Evolutionary conservation across 306 rosid species (phyloP), one percentile per base, ranked within the genome.

Genomic region (Gillenia trifoliata): DNA sequence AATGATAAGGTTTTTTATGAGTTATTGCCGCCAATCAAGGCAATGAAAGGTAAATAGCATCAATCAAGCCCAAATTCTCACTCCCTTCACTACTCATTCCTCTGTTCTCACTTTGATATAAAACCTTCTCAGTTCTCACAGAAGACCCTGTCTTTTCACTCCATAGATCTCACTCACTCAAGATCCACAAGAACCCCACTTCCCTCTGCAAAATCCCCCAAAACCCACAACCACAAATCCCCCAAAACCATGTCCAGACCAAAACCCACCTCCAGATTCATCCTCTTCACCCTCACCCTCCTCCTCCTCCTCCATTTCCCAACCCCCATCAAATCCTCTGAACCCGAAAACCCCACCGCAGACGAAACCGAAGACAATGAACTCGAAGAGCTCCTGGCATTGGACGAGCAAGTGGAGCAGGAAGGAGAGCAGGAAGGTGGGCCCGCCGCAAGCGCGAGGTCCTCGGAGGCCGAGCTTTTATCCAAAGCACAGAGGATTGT

Each of bases 401-500:
- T 90, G 64, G 99, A 95, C 47, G 90, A 86, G 33, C 93, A 89
- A 78, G 88, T 36, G 1, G 76, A 80, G 29, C 52, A 80, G 38
- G 95, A 87, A 47, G 82, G 74, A 28, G 75, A 70, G 20, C 82
- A 79, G 71, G 80, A 77, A 1, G 80, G 50, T 13, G 50, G 83
- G 41, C 16, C 25, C 43, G 84, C 67, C 33, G 31, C 28, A 29
- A 69, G 89, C 33, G 31, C 28, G 25, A 69, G 89, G 64, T 80
- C 84, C 20, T 95, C 93, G 0, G 98, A 92, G 84, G 99, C 96
- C 15, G 87, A 95, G 73, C 84, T 90, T 68, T 49, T 94, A 72
- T 76, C 90, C 13, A 90, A 85, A 69, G 97, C 99, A 8, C 99
- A 94, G 70, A 89, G 99, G 74, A 94, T 94, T 59, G 97, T 94